These are phyloP conservation scores for Chlorella variabilis DNA, from an alignment of 163 green algal species.

Conservation along the genomic window DNA sequence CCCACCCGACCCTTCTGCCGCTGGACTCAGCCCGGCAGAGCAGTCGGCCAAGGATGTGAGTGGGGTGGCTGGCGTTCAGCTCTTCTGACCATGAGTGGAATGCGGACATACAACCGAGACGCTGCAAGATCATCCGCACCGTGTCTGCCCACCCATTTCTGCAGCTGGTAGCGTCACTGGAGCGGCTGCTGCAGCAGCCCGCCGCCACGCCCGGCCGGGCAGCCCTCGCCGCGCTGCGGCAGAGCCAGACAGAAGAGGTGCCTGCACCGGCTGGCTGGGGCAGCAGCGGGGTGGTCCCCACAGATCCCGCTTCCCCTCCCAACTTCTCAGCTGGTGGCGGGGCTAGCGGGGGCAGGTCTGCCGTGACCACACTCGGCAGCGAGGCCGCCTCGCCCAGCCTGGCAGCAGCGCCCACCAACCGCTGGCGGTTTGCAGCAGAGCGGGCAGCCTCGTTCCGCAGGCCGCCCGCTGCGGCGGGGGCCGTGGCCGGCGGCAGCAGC, in stretches of 20 bases:
- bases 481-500: neutral
- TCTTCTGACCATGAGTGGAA: too few species aligned
- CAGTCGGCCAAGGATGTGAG: conserved; percentile 17
- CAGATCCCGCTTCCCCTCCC: neutral
- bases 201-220: neutral
- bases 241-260: conserved; percentile 9
- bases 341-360: neutral
- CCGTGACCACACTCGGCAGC: neutral
- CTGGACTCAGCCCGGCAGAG: neutral
- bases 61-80: too few species aligned
- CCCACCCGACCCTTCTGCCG: neutral
- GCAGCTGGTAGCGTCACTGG: conserved; percentile 16
- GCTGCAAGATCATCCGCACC: too few species aligned
- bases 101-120: too few species aligned
- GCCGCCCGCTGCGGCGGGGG: neutral
- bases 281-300: too few species aligned
- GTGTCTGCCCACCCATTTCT: too few species aligned
- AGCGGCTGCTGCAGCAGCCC: conserved; percentile 13
- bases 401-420: neutral
- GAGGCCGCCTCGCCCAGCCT: neutral
- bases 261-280: too few species aligned
- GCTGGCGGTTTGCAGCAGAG: conserved; percentile 17
- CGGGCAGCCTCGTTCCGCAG: neutral
- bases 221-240: neutral
- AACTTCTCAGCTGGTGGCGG: neutral